Evolutionary conservation across 257 asterid species (phyloP).

Genomic region (Gentiana dahurica): DNA sequence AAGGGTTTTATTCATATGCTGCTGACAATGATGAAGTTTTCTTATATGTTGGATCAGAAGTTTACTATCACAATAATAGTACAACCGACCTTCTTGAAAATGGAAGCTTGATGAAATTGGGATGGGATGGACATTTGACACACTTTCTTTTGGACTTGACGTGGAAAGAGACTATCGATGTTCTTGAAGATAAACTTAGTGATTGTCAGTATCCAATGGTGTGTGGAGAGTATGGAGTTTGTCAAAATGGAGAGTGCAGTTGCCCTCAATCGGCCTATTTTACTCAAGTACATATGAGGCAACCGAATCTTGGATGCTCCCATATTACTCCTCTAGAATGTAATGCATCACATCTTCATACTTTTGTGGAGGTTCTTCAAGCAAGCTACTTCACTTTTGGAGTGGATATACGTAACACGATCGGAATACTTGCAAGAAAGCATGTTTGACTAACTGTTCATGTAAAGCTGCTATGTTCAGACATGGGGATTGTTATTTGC

Average conservation of each 20-base stretch:
- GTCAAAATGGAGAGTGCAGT: background rate
- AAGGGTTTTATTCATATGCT: background rate
- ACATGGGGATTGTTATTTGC: too few species aligned
- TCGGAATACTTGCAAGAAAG: too few species aligned
- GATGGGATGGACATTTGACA: background rate
- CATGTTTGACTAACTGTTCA: too few species aligned
- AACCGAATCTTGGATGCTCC: too few species aligned
- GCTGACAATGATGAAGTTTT: background rate
- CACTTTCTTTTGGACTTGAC: background rate
- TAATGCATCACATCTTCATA: too few species aligned
- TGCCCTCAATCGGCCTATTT: background rate
- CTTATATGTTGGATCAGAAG: background rate
- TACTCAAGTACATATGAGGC: too few species aligned
- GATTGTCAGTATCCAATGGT: background rate
- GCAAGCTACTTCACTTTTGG: too few species aligned
- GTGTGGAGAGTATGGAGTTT: slow-evolving; percentile 1
- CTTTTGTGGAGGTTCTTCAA: too few species aligned
- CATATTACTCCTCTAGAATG: too few species aligned
- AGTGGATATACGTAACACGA: too few species aligned
- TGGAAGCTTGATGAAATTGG: slow-evolving; percentile 17
- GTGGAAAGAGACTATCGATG: background rate
- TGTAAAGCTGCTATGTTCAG: too few species aligned
- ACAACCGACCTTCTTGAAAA: slow-evolving; percentile 12
- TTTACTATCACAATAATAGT: slow-evolving; percentile 4
- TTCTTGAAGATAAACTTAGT: background rate